Percentiles rank a stretch among this genome's conserved stretches.
Evolutionary conservation across 371 early-diverging fungal genomes (phyloP).

Genomic region (Syncephalastrum contaminatum): DNA sequence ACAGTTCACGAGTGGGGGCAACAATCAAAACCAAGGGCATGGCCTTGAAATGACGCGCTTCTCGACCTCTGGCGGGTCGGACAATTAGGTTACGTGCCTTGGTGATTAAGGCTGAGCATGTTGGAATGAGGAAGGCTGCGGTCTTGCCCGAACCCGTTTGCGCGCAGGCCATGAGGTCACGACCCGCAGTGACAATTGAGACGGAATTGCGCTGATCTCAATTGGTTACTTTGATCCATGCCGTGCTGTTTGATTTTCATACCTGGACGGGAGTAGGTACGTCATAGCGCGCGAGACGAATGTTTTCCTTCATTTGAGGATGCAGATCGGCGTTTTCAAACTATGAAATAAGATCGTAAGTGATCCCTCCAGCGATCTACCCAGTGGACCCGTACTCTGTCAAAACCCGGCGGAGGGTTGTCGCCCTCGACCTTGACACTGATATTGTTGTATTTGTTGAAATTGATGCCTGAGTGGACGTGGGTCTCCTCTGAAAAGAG

Average conservation of each 20-base stretch:
- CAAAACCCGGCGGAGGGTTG: constrained; percentile 44
- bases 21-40: constrained; percentile 43
- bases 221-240: not conserved
- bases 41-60: constrained; percentile 26
- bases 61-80: constrained; percentile 29
- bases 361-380: not conserved
- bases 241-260: constrained; percentile 1
- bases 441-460: constrained; percentile 55
- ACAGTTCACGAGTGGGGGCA: constrained; percentile 51
- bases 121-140: constrained; percentile 70
- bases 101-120: constrained; percentile 39
- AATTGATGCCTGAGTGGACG: constrained; percentile 56
- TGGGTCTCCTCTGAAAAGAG: constrained; percentile 48
- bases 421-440: constrained; percentile 50
- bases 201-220: constrained; percentile 57
- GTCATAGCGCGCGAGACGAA: constrained; percentile 53
- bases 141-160: constrained; percentile 85
- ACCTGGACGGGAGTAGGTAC: constrained; percentile 75
- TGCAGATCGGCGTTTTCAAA: constrained; percentile 50
- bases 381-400: constrained; percentile 17
- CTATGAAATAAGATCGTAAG: constrained; percentile 17
- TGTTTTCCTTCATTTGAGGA: constrained; percentile 53
- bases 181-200: constrained; percentile 59
- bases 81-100: constrained; percentile 25
- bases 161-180: constrained; percentile 82